A percentile compares a stretch with the other conserved stretches of the same genome.
Evolutionary conservation across 2,329 filamentous ascomycete species (phyloP).

Genomic region (Dryadomyces sulphureus): DNA sequence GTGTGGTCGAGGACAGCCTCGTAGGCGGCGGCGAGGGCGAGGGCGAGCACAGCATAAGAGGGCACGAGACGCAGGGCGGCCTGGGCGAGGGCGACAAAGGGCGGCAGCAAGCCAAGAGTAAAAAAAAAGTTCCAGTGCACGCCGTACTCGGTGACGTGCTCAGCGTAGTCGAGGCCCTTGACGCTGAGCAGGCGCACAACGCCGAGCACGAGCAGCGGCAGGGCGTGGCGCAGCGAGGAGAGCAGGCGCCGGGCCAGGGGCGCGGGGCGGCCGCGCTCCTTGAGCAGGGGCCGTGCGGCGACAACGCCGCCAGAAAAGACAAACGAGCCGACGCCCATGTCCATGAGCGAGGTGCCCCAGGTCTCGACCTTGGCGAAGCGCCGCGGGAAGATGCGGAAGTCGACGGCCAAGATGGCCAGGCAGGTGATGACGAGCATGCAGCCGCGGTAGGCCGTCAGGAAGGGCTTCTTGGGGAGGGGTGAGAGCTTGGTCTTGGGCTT

Average conservation of each 20-base stretch:
- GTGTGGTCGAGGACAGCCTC: constrained; percentile 65
- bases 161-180: constrained; percentile 89
- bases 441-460: constrained; percentile 81
- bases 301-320: constrained; percentile 89
- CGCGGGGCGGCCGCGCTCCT: constrained; percentile 30
- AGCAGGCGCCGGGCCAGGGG: constrained; percentile 44
- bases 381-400: constrained; percentile 84
- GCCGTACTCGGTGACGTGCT: constrained; percentile 94
- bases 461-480: constrained; percentile 67
- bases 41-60: constrained; percentile 61
- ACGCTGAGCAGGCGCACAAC: constrained; percentile 72
- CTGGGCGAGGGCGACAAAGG: constrained; percentile 76
- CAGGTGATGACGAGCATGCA: constrained; percentile 86
- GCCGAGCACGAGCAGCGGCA: constrained; percentile 70
- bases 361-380: constrained; percentile 96
- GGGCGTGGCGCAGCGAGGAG: constrained; percentile 59
- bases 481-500: constrained; percentile 18
- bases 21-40: constrained; percentile 55
- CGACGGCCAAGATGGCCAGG: constrained; percentile 86
- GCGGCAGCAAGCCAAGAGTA: constrained; percentile 75
- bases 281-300: constrained; percentile 68
- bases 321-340: constrained; percentile 91
- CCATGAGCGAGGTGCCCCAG: constrained; percentile 99
- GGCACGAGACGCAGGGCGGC: constrained; percentile 54
- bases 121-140: constrained; percentile 99